These are phyloP conservation scores for Gossypium laxum DNA, from an alignment of 441 rosid species.

Conservation along the genomic window DNA sequence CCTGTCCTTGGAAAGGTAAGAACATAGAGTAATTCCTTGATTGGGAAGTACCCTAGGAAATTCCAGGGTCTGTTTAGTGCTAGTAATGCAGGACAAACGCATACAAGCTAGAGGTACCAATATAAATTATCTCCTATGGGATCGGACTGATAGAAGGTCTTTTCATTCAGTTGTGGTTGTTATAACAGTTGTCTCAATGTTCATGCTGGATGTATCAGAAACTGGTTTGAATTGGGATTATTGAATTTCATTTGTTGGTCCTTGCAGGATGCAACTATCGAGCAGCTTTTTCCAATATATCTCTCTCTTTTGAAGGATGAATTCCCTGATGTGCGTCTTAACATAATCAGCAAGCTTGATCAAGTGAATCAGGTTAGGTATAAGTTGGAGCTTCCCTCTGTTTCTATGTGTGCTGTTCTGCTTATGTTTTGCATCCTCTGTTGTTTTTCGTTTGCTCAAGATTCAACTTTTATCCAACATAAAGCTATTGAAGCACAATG, in stretches of 20 bases:
- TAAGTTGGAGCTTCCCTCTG: not conserved
- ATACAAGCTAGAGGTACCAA: not conserved
- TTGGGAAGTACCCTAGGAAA: not conserved
- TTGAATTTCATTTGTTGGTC: constrained; percentile 18
- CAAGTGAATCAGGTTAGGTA: constrained; percentile 86
- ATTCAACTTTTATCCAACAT: not conserved
- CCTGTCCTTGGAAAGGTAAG: constrained; percentile 85
- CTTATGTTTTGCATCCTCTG: not conserved
- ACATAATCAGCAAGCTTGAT: constrained; percentile 93
- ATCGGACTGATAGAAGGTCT: not conserved
- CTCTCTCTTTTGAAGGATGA: constrained; percentile 91
- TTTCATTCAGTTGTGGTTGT: not conserved
- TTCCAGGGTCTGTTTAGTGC: not conserved
- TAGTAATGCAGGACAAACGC: not conserved
- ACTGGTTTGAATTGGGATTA: constrained; percentile 7
- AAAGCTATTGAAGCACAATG: not conserved
- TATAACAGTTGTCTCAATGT: not conserved
- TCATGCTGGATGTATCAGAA: not conserved
- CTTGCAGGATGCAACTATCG: constrained; percentile 78
- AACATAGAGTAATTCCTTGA: not conserved
- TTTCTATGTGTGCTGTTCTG: not conserved
- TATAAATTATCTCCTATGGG: not conserved
- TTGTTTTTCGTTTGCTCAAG: not conserved
- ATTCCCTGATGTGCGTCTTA: constrained; percentile 87
- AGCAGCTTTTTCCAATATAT: constrained; percentile 88